Base-by-base conservation (phyloP, 2,329 filamentous ascomycete genomes). In the Trichophyton simii region DNA sequence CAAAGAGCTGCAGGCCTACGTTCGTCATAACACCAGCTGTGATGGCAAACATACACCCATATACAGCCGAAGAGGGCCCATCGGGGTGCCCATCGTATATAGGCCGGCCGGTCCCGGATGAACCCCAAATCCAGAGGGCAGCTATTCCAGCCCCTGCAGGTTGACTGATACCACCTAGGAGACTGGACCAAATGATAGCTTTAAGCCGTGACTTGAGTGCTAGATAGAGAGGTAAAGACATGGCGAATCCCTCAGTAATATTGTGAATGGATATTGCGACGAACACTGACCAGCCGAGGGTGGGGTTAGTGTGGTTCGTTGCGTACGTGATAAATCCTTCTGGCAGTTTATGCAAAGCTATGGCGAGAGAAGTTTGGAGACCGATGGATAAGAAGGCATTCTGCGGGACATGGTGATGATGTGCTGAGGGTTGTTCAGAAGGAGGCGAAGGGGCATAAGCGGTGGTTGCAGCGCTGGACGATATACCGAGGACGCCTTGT, bases 181-280 rank as follows among this genome's bases (percentile, higher is more conserved):
- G 72, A 8, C 88, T 86, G 3, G 88, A 87, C 85, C 89, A 95
- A 63, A 88, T 75, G 77, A 97, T 94, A 18, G 94, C 92, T 68
- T 86, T 87, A 70, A 83, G 77, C 54, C 91, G 87, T 62, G 86
- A 92, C 64, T 87, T 83, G 36, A 96, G 83, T 0, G 94, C 94
- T 69, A 99, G 88, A 74, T 95, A 99, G 0, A 99, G 80, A 0
- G 94, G 94, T 0, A 99, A 77, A 0, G 91, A 90, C 82, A 99
- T 87, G 64, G 91, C 89, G 71, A 97, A 97, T 1, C 94, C 94
- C 76, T 99, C 94, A 31, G 90, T 91, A 69, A 99, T 95, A 76
- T 97, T 99, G 80, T 99, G 94, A 63, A 99, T 92, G 71, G 96
- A 96, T 6, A 99, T 82, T 0, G 94, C 92, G 73, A 97, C 83